Base-by-base conservation (phyloP, 164 flowering plant species). In the Nelumbo lutea region DNA sequence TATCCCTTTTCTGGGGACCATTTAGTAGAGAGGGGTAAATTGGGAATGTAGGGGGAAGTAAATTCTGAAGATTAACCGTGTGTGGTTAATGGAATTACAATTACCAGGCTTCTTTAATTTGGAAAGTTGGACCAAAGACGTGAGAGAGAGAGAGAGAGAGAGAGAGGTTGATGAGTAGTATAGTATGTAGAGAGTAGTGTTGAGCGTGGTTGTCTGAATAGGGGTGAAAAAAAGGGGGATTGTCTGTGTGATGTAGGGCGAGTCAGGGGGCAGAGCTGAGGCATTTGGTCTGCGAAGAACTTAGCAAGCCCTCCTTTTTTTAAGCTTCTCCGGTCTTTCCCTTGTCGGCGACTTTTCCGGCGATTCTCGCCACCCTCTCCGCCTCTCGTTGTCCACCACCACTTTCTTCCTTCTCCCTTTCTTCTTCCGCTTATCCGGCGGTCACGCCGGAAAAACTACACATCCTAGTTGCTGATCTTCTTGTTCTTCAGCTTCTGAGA, bases 191-290 rank as follows among this genome's bases (percentile, higher is more conserved):
- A 27, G 27, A 27, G 27, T 0, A 27, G 27, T 27, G 27, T 27
- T 27, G 27, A 27, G 27, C 27, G 27, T 27, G 27, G 27, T 1
- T n/a, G 27, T 50, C 1, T 45, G 38, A 11, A 14, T 42, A 64
- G 61, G 59, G 47, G 73, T 52, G 59, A 65, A 11, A 63, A 45
- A 48, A 3, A 64, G 42, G 43, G 48, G 64, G 42, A n/a, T 10
- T 80, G 80, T 70, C 76, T 78, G 76, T 27, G 80, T 69, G 11
- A 58, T 78, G 88, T 82, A 80, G 86, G 85, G 83, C 73, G 77
- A 74, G 79, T 52, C 40, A 71, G 83, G 81, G 75, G 78, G 75
- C 82, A 79, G 58, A 70, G 78, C 68, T 74, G 71, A 67, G 78
- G 77, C 57, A 71, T 85, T 75, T 78, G 84, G 85, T 83, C 85